Evolutionary conservation across 2,329 filamentous ascomycete genomes (phyloP).

Genomic region (Talaromyces funiculosus): DNA sequence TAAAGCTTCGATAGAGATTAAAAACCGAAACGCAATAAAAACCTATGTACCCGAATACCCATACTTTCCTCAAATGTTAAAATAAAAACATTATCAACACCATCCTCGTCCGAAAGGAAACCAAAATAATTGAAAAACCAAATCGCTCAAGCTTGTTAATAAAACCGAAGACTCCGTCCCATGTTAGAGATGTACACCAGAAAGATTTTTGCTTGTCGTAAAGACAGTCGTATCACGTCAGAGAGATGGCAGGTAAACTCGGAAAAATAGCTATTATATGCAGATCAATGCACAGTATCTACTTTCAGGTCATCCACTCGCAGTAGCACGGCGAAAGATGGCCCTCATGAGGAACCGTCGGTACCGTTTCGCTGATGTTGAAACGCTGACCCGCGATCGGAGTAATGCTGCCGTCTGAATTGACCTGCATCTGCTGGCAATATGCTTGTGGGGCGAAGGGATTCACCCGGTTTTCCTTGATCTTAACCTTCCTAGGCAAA

Average conservation of each 20-base stretch:
- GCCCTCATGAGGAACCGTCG: conserved; percentile 17
- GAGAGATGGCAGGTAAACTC: neutral
- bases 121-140: neutral
- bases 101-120: neutral
- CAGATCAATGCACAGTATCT: neutral
- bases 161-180: conserved; percentile 1
- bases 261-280: neutral
- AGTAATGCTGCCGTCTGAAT: conserved; percentile 44
- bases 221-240: conserved; percentile 6
- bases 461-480: conserved; percentile 57
- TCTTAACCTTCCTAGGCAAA: conserved; percentile 57
- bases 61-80: neutral
- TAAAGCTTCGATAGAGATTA: neutral
- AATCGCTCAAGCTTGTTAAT: neutral
- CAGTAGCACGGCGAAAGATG: conserved; percentile 10
- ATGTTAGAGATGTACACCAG: neutral
- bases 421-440: conserved; percentile 60
- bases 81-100: neutral
- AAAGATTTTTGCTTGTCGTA: neutral
- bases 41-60: conserved; percentile 1
- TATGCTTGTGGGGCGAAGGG: conserved; percentile 46
- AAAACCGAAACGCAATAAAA: neutral
- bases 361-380: conserved; percentile 27
- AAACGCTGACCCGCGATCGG: conserved; percentile 25
- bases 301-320: conserved; percentile 11